Conservation (phyloP, 148 eudicot genomes). For the Heliamphora exappendiculata region DNA sequence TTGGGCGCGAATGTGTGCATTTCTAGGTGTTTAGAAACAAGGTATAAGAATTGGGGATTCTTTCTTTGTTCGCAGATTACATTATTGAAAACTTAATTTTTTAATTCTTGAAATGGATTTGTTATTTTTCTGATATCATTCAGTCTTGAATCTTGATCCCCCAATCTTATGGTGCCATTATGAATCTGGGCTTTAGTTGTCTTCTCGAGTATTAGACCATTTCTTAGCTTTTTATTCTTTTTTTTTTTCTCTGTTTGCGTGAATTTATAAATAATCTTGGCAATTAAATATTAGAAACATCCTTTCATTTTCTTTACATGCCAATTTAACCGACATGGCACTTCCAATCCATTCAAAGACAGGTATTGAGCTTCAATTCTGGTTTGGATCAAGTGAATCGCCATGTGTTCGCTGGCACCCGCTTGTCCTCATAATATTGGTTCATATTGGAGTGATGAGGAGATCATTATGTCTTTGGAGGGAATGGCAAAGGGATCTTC, state of each 20-base stretch:
- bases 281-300: not conserved
- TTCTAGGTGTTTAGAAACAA: not conserved
- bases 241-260: not conserved
- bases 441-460: slow-evolving; percentile 31
- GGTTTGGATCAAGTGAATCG: not conserved
- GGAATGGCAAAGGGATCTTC: slow-evolving; percentile 16
- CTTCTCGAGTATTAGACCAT: not conserved
- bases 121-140: not conserved
- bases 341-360: not conserved
- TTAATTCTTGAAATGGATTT: not conserved
- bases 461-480: slow-evolving; percentile 16
- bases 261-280: not conserved
- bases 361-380: not conserved
- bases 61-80: not conserved
- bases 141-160: not conserved
- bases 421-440: slow-evolving; percentile 18
- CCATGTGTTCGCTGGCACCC: slow-evolving; percentile 31
- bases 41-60: not conserved
- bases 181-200: not conserved
- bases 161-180: not conserved
- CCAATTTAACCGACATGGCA: not conserved
- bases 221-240: not conserved
- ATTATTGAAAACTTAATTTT: not conserved
- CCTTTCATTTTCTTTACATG: not conserved
- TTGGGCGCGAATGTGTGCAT: not conserved